phyloP scores from a whole-genome alignment of 2,329 filamentous ascomycete genomes.

The Fusarium agapanthi region DNA sequence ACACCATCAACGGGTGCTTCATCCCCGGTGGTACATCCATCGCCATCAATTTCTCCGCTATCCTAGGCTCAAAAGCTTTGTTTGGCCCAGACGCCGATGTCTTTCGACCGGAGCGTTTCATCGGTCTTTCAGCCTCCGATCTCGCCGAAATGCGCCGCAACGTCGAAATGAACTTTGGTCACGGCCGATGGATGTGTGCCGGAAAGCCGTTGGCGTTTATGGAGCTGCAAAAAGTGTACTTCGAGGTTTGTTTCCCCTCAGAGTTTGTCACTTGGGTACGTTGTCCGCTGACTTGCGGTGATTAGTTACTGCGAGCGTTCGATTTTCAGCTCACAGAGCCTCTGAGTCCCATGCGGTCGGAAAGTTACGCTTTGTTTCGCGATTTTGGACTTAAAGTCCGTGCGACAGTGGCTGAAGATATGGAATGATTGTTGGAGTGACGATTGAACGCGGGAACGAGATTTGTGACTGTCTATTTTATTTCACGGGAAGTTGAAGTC shows the following conservation, averaged over 20 bases:
- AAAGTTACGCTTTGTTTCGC: background rate
- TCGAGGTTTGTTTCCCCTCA: background rate
- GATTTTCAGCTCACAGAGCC: background rate
- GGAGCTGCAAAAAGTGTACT: background rate
- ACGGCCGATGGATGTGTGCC: slow-evolving; percentile 9
- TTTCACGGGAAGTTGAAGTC: fast-evolving
- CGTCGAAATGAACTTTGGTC: background rate
- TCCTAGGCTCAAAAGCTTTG: background rate
- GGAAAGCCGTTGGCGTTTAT: slow-evolving; percentile 2
- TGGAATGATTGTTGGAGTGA: background rate
- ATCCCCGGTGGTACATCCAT: background rate
- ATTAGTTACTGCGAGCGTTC: background rate
- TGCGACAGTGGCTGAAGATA: background rate
- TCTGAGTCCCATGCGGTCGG: background rate
- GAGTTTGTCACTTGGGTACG: fast-evolving
- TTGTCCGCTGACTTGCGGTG: background rate
- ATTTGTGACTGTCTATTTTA: background rate
- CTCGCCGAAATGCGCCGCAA: slow-evolving; percentile 5
- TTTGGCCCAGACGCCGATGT: background rate
- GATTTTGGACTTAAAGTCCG: background rate
- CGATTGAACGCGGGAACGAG: fast-evolving
- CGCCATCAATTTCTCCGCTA: background rate
- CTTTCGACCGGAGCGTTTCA: background rate
- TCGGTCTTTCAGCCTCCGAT: background rate
- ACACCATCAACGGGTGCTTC: background rate